These are phyloP conservation scores for Pharus latifolius DNA, from an alignment of 176 grass and related monocot genomes.

Conservation along the genomic window DNA sequence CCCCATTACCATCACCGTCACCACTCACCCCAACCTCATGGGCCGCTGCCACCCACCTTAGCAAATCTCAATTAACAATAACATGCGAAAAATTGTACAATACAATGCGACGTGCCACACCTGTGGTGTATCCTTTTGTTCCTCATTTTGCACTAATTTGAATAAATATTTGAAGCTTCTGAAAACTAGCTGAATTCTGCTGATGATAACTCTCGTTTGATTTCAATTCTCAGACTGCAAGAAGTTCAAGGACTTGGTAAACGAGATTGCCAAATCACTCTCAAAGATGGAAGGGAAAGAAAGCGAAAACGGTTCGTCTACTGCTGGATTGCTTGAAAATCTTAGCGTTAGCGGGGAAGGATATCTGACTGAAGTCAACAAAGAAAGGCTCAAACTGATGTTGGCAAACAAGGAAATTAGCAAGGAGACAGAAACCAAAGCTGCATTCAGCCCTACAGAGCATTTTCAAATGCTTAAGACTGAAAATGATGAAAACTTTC, in stretches of 20 bases:
- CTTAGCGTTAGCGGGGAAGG: constrained; percentile 36
- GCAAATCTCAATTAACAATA: too few species aligned
- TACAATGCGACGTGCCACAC: too few species aligned
- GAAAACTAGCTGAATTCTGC: constrained; percentile 10
- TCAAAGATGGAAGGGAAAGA: constrained; percentile 20
- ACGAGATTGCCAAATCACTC: constrained; percentile 43
- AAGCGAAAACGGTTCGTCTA: constrained; percentile 18
- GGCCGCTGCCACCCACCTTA: too few species aligned
- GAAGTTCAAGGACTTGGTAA: constrained; percentile 56
- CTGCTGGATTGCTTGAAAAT: constrained; percentile 41
- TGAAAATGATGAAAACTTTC: too few species aligned
- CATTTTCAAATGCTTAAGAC: too few species aligned
- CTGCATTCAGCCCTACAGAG: neutral
- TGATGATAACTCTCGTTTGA: neutral
- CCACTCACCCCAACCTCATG: too few species aligned
- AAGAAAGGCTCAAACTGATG: constrained; percentile 1
- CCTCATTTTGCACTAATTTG: neutral
- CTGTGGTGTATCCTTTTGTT: neutral
- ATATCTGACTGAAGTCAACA: constrained; percentile 11
- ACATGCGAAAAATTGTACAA: too few species aligned
- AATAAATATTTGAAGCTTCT: neutral
- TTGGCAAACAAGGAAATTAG: too few species aligned
- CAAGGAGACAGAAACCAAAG: constrained; percentile 28
- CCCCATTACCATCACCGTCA: too few species aligned
- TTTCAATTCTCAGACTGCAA: constrained; percentile 50